Evolutionary conservation across 1,284 basidiomycete species (phyloP).

Genomic region (Trametes versicolor): DNA sequence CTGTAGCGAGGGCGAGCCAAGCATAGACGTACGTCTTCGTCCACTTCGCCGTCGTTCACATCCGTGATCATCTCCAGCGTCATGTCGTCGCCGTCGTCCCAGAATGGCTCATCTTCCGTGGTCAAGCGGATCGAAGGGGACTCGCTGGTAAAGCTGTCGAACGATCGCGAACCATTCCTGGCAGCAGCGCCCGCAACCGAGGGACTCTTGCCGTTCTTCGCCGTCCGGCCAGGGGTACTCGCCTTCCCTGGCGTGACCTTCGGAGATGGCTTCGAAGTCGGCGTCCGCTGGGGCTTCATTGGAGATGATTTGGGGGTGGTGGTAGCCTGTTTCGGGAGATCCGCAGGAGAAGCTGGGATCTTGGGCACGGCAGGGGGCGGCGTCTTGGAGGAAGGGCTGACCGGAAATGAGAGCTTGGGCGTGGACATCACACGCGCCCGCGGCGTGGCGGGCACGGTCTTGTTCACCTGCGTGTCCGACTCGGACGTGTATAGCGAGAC

Average conservation of each 20-base stretch:
- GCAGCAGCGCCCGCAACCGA: slow-evolving; percentile 19
- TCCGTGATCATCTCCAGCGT: slow-evolving; percentile 77
- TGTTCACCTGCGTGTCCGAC: slow-evolving; percentile 40
- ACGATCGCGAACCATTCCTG: slow-evolving; percentile 22
- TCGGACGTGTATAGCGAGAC: slow-evolving; percentile 42
- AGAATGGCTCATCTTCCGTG: slow-evolving; percentile 41
- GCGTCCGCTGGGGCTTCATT: slow-evolving; percentile 32
- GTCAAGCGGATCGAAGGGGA: slow-evolving; percentile 32
- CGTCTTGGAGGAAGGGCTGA: slow-evolving; percentile 32
- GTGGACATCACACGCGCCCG: slow-evolving; percentile 47
- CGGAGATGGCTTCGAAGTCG: slow-evolving; percentile 33
- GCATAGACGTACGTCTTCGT: slow-evolving; percentile 64
- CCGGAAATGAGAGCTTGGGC: slow-evolving; percentile 31
- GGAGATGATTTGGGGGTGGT: slow-evolving; percentile 38
- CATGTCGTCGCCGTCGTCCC: slow-evolving; percentile 56
- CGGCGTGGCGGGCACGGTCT: slow-evolving; percentile 48
- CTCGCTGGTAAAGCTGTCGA: slow-evolving; percentile 29
- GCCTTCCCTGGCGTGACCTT: slow-evolving; percentile 26
- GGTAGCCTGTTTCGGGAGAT: slow-evolving; percentile 19
- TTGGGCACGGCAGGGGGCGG: slow-evolving; percentile 34
- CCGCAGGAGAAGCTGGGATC: slow-evolving; percentile 38
- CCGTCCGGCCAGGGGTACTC: slow-evolving; percentile 30
- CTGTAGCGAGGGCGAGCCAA: too few relatives aligned
- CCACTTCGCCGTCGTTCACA: slow-evolving; percentile 67
- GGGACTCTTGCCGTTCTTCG: slow-evolving; percentile 30